Conservation (phyloP, 1,284 basidiomycete species). For the Microbotryum intermedium region DNA sequence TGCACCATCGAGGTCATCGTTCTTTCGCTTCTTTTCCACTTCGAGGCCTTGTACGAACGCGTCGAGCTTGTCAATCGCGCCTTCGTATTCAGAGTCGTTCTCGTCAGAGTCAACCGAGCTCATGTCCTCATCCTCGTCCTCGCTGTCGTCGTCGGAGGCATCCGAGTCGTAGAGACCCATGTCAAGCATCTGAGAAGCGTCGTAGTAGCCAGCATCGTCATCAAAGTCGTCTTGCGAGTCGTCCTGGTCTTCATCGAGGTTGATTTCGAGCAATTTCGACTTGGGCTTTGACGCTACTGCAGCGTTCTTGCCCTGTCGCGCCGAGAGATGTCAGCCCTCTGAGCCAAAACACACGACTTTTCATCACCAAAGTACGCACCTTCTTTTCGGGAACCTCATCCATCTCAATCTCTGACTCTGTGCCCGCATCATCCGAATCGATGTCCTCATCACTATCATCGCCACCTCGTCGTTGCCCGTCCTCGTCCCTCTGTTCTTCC, state of each 20-base stretch:
- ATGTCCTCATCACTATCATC: constrained; percentile 33
- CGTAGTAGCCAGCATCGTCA: constrained; percentile 3
- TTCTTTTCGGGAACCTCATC: too few species aligned
- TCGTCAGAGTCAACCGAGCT: constrained; percentile 9
- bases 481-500: constrained; percentile 10
- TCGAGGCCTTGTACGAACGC: constrained; percentile 64
- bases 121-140: constrained; percentile 46
- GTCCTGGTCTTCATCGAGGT: constrained; percentile 38
- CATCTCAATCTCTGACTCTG: too few species aligned
- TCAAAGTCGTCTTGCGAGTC: constrained; percentile 28
- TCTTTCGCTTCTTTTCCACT: constrained; percentile 62
- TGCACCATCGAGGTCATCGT: constrained; percentile 32
- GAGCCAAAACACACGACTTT: too few species aligned
- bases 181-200: not conserved
- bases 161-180: constrained; percentile 14
- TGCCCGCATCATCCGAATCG: constrained; percentile 26
- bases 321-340: not conserved
- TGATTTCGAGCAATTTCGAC: constrained; percentile 17
- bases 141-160: constrained; percentile 48
- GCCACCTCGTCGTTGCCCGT: constrained; percentile 2
- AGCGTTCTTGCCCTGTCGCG: not conserved
- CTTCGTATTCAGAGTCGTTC: constrained; percentile 31
- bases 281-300: constrained; percentile 1
- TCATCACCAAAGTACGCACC: too few species aligned
- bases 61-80: constrained; percentile 58